phyloP scores from a whole-genome alignment of 371 early-diverging fungal genomes.

The Mortierella sp. region DNA sequence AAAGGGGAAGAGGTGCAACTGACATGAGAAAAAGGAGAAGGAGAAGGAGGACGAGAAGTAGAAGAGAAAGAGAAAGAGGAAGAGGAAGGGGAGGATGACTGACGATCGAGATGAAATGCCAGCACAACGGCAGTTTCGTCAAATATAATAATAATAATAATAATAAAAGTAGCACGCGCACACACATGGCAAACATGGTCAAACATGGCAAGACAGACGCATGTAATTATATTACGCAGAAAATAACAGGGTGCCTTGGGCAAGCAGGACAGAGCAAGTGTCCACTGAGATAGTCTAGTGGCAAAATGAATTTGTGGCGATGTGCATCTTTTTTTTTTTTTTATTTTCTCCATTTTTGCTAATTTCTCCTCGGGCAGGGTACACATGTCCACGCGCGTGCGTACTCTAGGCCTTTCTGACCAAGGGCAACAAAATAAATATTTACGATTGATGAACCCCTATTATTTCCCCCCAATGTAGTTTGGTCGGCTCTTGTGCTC shows the following conservation, averaged over 20 bases:
- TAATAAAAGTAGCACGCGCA: background rate
- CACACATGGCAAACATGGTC: background rate
- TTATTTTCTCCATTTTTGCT: background rate
- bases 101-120: slow-evolving; percentile 4
- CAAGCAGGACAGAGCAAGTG: background rate
- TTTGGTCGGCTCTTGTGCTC: slow-evolving; percentile 8
- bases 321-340: background rate
- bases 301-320: background rate
- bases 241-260: background rate
- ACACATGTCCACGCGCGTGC: background rate
- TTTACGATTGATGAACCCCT: background rate
- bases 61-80: background rate
- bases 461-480: background rate
- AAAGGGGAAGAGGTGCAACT: background rate
- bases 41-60: background rate
- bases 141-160: background rate
- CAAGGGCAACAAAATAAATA: background rate
- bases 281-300: background rate
- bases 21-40: background rate
- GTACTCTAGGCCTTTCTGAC: background rate
- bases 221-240: background rate
- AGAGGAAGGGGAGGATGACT: background rate
- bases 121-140: background rate
- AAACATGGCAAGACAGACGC: background rate
- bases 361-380: slow-evolving; percentile 13